phyloP scores from a whole-genome alignment of 2,329 filamentous ascomycete species.

The Aspergillus costaricaensis region DNA sequence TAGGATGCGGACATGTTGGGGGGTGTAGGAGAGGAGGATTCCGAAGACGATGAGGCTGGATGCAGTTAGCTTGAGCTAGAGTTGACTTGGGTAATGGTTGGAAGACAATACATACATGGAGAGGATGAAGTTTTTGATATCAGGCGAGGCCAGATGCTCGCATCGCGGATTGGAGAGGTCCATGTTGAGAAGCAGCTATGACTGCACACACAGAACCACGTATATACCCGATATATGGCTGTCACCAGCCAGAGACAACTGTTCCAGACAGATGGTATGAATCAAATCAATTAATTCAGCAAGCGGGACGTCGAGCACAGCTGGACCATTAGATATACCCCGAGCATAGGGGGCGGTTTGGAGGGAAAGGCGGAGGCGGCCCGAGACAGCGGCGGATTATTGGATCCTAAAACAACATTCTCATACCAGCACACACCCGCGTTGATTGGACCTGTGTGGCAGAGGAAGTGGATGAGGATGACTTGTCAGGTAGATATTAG shows the following conservation, averaged over 20 bases:
- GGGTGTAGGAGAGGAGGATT: constrained; percentile 89
- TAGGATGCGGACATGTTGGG: constrained; percentile 92
- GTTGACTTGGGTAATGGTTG: not conserved
- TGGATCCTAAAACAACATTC: constrained; percentile 7
- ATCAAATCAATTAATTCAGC: not conserved
- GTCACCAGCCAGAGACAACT: not conserved
- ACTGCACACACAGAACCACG: not conserved
- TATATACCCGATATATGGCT: not conserved
- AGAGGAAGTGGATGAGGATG: not conserved
- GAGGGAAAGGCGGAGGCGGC: not conserved
- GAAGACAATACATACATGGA: constrained; percentile 50
- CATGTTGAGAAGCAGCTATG: constrained; percentile 17
- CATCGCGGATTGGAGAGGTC: constrained; percentile 44
- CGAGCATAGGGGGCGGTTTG: constrained; percentile 1
- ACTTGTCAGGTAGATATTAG: constrained; percentile 1
- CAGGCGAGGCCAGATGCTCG: constrained; percentile 53
- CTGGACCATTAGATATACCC: not conserved
- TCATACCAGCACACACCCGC: constrained; percentile 4
- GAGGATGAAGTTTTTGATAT: constrained; percentile 54
- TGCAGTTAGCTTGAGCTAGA: not conserved
- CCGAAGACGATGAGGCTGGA: constrained; percentile 74
- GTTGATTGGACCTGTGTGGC: not conserved
- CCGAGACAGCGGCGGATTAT: not conserved
- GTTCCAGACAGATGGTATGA: not conserved
- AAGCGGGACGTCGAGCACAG: not conserved